A percentile compares a stretch with the other conserved stretches of the same genome.
Conservation (phyloP, 176 grass and related monocot genomes). For the Oryza glumipatula region DNA sequence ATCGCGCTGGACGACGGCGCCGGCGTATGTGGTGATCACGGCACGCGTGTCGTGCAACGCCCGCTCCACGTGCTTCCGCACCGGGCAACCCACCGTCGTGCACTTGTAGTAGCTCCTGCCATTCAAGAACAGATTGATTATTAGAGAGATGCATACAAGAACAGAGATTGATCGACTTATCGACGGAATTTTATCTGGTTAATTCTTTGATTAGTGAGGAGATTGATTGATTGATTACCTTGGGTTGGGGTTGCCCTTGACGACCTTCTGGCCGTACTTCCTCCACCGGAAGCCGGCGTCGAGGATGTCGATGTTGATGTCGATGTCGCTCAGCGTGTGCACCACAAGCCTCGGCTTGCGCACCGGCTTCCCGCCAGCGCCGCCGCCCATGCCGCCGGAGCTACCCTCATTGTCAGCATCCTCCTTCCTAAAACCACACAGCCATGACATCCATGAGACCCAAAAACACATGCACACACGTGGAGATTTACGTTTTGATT, state of each 20-base stretch:
- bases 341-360: too few relatives aligned
- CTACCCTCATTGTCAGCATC: conserved; percentile 53
- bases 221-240: conserved; percentile 20
- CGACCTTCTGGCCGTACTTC: conserved; percentile 80
- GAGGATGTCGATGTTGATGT: conserved; percentile 40
- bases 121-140: not conserved
- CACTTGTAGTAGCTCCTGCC: conserved; percentile 87
- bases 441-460: not conserved
- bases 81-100: conserved; percentile 64
- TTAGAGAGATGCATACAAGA: too few relatives aligned
- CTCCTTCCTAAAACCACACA: conserved; percentile 46
- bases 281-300: conserved; percentile 76
- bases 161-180: not conserved
- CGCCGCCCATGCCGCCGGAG: conserved; percentile 13
- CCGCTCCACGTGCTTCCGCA: conserved; percentile 80
- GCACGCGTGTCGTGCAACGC: too few relatives aligned
- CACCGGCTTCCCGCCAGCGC: conserved; percentile 44
- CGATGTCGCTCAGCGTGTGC: conserved; percentile 74
- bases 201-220: too few relatives aligned
- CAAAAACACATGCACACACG: not conserved
- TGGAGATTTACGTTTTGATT: too few relatives aligned
- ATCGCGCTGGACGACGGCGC: not conserved
- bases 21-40: conserved; percentile 72
- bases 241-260: conserved; percentile 75
- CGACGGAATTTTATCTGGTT: too few relatives aligned